Base-by-base conservation (phyloP, 768 basidiomycete genomes). In the Rhizopogon salebrosus region DNA sequence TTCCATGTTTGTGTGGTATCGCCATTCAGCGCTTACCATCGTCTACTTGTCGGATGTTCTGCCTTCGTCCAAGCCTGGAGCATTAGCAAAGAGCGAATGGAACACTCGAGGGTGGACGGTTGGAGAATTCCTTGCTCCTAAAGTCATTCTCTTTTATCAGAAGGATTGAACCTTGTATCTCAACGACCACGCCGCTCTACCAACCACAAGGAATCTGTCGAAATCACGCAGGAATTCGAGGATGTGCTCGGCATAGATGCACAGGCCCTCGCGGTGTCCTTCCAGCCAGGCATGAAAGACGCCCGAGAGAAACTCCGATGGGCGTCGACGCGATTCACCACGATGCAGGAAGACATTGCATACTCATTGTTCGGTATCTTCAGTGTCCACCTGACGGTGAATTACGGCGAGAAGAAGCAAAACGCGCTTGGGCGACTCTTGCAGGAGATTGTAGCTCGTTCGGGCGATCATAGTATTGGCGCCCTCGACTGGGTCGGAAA, bases 1-100 rank as follows among this genome's bases (percentile, higher is more conserved):
- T 8, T 51, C 50, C n/a, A 51, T 51, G 50, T 51, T 42, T 18
- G 6, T 22, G 7, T 51, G 50, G 50, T 51, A 51, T 23, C 20
- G 16, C n/a, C 16, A 29, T n/a, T n/a, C n/a, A n/a, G n/a, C n/a
- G n/a, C n/a, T n/a, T n/a, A n/a, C n/a, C n/a, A n/a, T n/a, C n/a
- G 6, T 41, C n/a, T 51, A 51, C 29, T 20, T 51, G 20, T 23
- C 50, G 16, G 50, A 51, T 3, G 50, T 51, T 24, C 24, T 24
- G 6, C 27, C 37, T 37, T 49, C 7, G 22, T 37, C 48, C 22
- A 8, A 5, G 26, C 10, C 24, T 2, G 24, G 29, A 6, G 24
- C 40, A 7, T 14, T 24, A 2, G 26, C 48, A 4, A 3, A 23
- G 8, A 41, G 39, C 14, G 22, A 16, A 10, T 49, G 48, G 48